Conservation (phyloP, 2,329 filamentous ascomycete species). For the Trichoderma polysporum region DNA sequence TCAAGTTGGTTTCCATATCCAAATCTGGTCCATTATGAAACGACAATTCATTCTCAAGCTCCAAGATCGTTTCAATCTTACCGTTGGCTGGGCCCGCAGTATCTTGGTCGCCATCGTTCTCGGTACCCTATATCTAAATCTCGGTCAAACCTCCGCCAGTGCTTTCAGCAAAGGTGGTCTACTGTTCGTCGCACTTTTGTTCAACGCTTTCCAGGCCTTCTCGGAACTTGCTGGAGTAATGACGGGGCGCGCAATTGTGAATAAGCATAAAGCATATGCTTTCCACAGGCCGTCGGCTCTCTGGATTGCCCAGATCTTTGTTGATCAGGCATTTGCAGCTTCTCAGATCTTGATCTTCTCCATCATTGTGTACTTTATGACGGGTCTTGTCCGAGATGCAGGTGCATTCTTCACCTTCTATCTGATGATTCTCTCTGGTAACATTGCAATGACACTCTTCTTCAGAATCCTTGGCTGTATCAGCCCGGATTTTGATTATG, state of each 20-base stretch:
- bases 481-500: slow-evolving; percentile 80
- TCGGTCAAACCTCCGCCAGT: slow-evolving; percentile 63
- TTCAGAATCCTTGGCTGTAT: slow-evolving; percentile 73
- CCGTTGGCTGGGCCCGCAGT: slow-evolving; percentile 65
- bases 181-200: slow-evolving; percentile 75
- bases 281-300: slow-evolving; percentile 80
- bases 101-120: slow-evolving; percentile 76
- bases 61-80: slow-evolving; percentile 78
- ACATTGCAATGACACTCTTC: slow-evolving; percentile 73
- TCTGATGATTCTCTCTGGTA: slow-evolving; percentile 66
- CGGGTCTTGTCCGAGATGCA: slow-evolving; percentile 63
- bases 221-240: slow-evolving; percentile 74
- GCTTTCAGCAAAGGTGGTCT: slow-evolving; percentile 81
- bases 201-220: slow-evolving; percentile 87
- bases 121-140: slow-evolving; percentile 75
- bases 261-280: slow-evolving; percentile 80
- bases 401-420: slow-evolving; percentile 78
- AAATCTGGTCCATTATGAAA: slow-evolving; percentile 80
- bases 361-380: slow-evolving; percentile 80
- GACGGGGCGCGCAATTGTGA: slow-evolving; percentile 73
- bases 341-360: slow-evolving; percentile 70
- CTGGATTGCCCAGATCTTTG: slow-evolving; percentile 79
- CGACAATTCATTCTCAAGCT: slow-evolving; percentile 83
- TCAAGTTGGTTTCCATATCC: slow-evolving; percentile 76
- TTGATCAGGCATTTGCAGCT: slow-evolving; percentile 72